phyloP scores from a whole-genome alignment of 495 filamentous ascomycete genomes.

The Evernia prunastri region DNA sequence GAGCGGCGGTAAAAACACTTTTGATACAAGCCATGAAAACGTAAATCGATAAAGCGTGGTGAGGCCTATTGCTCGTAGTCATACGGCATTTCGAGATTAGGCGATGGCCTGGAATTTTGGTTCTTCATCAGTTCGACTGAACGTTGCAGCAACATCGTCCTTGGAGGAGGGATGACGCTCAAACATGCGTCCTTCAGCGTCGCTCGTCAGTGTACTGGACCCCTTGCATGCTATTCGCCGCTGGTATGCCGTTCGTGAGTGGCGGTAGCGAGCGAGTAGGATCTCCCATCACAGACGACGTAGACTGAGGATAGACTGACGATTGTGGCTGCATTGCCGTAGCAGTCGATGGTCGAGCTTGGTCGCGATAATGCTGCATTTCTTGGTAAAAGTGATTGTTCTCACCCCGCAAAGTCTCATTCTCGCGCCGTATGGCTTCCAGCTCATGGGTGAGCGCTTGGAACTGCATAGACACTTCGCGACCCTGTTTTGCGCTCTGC shows the following conservation, averaged over 20 bases:
- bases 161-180: background rate
- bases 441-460: conserved; percentile 37
- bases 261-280: conserved; percentile 48
- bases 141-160: background rate
- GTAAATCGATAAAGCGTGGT: conserved; percentile 1
- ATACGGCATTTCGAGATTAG: background rate
- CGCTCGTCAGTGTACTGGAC: conserved; percentile 51
- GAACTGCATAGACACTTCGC: conserved; percentile 33
- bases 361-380: conserved; percentile 23
- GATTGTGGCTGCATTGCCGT: conserved; percentile 37
- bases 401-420: conserved; percentile 47
- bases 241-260: conserved; percentile 42
- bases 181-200: conserved; percentile 29
- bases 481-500: conserved; percentile 37
- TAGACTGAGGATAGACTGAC: conserved; percentile 34
- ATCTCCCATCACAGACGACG: conserved; percentile 34
- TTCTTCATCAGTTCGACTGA: background rate
- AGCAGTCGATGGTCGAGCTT: conserved; percentile 29
- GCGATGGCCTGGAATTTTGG: background rate
- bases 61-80: conserved; percentile 6
- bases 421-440: conserved; percentile 43
- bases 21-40: conserved; percentile 19
- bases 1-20: conserved; percentile 13
- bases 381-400: conserved; percentile 45
- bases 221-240: conserved; percentile 48